Base-by-base conservation (phyloP, 169 alveolate species). In the Besnoitia besnoiti region DNA sequence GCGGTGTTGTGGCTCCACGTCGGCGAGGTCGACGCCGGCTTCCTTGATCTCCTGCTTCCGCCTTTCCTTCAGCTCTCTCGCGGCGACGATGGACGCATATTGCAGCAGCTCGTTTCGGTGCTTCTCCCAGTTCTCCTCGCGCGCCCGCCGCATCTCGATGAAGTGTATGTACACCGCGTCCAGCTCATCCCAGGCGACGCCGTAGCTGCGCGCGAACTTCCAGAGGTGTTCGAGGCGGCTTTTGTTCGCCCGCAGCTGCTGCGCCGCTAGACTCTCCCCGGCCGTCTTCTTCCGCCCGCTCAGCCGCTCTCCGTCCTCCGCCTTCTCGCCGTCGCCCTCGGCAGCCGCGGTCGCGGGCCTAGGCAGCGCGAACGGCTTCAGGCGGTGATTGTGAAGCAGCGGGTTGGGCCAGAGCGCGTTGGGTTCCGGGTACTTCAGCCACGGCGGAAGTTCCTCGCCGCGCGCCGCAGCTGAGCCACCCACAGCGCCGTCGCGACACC, bases 341-440 rank as follows among this genome's bases (percentile, higher is more conserved):
- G 82, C 47, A n/a, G n/a, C 5, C 30, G 47, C 35, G 88, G 79
- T 39, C n/a, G 77, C 21, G 14, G 24, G 24, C 8, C 47, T 14
- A 30, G 79, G 61, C 14, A 10, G 79, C 7, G 62, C 73, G 62
- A 92, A 92, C 40, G 95, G 95, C 90, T 87, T 76, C 14, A 59
- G 79, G 37, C 95, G 90, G 82, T 87, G 93, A 73, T 87, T 85
- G 85, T 92, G 93, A n/a, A 92, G 77, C 49, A 89, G 79, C 2
- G 95, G 90, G 39, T 92, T 92, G 59, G 95, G 95, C 95, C 95
- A 92, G 37, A 92, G 35, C 35, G 89, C 50, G 61, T 92, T 90
- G 14, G 93, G 93, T 50, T 90, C 93, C 33, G 93, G 93, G 75
- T 76, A 84, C 89, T 76, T 79, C 21, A 61, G 76, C 87, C 77